Conservation (phyloP, 257 asterid genomes). For the Fraxinus cuspidata region DNA sequence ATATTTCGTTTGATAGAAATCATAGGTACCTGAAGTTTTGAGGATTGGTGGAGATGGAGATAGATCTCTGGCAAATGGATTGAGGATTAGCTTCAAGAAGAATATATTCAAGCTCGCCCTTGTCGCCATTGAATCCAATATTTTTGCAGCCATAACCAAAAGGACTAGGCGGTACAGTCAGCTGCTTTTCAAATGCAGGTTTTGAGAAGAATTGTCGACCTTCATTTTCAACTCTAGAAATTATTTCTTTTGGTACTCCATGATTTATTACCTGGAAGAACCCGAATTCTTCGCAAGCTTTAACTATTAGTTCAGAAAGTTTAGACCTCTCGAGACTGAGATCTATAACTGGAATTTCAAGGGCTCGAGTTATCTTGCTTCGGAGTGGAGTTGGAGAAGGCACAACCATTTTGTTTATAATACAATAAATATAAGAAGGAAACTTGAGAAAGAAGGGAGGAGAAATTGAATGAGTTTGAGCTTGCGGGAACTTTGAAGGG, state of each 20-base stretch:
- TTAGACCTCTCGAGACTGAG: slow-evolving; percentile 39
- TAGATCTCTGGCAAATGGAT: slow-evolving; percentile 40
- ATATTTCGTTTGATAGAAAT: neutral
- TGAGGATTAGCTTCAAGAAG: slow-evolving; percentile 53
- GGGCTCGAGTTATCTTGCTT: slow-evolving; percentile 39
- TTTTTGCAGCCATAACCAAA: slow-evolving; percentile 80
- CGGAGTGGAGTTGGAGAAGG: slow-evolving; percentile 35
- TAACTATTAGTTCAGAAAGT: slow-evolving; percentile 37
- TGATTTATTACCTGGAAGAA: slow-evolving; percentile 67
- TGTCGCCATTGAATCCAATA: slow-evolving; percentile 76
- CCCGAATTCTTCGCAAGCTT: slow-evolving; percentile 67
- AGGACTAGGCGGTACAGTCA: slow-evolving; percentile 55
- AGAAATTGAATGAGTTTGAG: neutral
- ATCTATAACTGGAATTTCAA: slow-evolving; percentile 57
- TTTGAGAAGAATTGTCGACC: slow-evolving; percentile 48
- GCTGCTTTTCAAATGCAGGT: slow-evolving; percentile 50
- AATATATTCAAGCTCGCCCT: slow-evolving; percentile 71
- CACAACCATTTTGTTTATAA: slow-evolving; percentile 38
- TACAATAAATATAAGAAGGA: neutral
- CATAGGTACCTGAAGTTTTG: slow-evolving; percentile 49
- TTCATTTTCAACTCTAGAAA: slow-evolving; percentile 48
- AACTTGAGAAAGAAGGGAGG: slow-evolving; percentile 11
- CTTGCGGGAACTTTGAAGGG: slow-evolving; percentile 14
- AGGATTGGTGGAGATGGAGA: slow-evolving; percentile 47
- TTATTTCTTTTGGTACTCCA: slow-evolving; percentile 45